Evolutionary conservation across 2,329 filamentous ascomycete genomes (phyloP), one percentile per base, ranked within the genome.

Genomic region (Fragosphaeria purpurea): DNA sequence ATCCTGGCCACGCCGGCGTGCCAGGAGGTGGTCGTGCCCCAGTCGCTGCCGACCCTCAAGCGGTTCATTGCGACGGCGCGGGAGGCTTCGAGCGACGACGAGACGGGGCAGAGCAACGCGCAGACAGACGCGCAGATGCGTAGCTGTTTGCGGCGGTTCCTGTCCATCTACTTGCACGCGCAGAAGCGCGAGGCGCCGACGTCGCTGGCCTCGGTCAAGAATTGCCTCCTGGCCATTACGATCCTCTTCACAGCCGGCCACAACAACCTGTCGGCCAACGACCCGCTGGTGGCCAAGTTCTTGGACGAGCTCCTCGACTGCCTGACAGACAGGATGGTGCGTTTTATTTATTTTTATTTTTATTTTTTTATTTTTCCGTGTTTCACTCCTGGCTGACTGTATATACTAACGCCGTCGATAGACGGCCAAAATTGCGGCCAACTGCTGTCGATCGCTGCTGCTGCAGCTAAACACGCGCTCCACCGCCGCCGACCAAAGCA

Each of bases 161-260:
- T 95, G 31, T 80, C 84, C 13, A 93, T 94, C 49, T 82, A 89
- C 57, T 74, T 85, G 30, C 74, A 86, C 57, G 84, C 83, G 0
- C 86, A 90, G 66, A 86, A 83, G 63, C 78, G 86, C 41, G 86
- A 90, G 60, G 68, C 65, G 7, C 82, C 90, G 22, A 82, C 85
- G 5, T 88, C 89, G 4, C 73, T 98, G 31, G 74, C 85, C 1
- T 95, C 89, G 64, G 91, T 96, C 61, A 96, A 94, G 72, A 98
- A 97, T 62, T 86, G 85, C 5, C 78, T 98, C 5, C 74, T 98
- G 45, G 88, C 89, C 1, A 84, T 85, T 44, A 95, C 93, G 0
- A 86, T 98, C 53, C 76, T 98, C 7, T 82, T 98, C 53, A 95
- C 88, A 7, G 84, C 88, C 7, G 84, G 84, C 41, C 86, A 81